A percentile compares a stretch with the other conserved stretches of the same genome.
These are phyloP conservation scores for Populus simonii DNA, from an alignment of 345 rosid species.

Conservation along the genomic window DNA sequence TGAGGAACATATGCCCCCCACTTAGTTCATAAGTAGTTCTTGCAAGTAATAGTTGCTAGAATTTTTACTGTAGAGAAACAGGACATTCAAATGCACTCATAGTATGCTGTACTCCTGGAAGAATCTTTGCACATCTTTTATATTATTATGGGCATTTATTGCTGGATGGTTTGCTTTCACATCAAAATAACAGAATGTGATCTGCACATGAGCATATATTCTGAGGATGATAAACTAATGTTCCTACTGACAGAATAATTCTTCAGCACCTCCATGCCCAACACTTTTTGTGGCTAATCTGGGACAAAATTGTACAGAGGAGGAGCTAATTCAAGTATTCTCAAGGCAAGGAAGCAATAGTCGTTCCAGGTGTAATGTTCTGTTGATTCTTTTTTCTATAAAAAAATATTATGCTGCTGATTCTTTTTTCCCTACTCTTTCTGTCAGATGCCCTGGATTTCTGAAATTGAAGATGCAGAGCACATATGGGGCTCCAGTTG, in stretches of 20 bases:
- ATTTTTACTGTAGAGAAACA: neutral
- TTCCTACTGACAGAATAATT: constrained; percentile 40
- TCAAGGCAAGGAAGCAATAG: constrained; percentile 48
- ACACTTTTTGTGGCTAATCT: constrained; percentile 83
- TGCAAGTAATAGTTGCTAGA: neutral
- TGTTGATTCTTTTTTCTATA: neutral
- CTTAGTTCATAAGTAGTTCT: neutral
- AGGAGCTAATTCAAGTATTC: constrained; percentile 75
- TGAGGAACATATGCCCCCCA: neutral
- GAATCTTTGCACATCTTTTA: neutral
- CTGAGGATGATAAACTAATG: neutral
- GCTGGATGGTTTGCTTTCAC: neutral
- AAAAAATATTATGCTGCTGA: neutral
- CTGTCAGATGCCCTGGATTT: constrained; percentile 67
- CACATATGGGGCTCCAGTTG: constrained; percentile 77
- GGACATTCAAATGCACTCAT: neutral
- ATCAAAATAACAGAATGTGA: neutral
- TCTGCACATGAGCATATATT: neutral
- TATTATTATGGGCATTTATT: neutral
- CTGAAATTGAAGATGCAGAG: constrained; percentile 80
- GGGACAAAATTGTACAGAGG: constrained; percentile 77
- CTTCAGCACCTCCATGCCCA: constrained; percentile 74
- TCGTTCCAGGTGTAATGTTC: constrained; percentile 2
- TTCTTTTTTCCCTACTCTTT: neutral
- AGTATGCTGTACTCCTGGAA: neutral